Base-by-base conservation (phyloP, 495 filamentous ascomycete genomes). In the Aspergillus indologenus region DNA sequence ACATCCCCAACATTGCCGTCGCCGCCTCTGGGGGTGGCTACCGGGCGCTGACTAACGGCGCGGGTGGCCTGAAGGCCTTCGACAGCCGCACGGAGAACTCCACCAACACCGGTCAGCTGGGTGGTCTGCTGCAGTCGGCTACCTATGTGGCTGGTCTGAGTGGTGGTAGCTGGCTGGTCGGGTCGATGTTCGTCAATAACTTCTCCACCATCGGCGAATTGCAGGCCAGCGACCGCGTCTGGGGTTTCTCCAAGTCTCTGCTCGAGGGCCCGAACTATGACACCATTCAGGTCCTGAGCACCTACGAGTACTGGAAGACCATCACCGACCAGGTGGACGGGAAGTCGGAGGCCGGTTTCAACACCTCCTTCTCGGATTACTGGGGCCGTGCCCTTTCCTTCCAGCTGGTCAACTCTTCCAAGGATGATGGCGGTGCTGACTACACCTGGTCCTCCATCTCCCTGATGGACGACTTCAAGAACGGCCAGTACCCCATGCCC, bases 361-460 rank as follows among this genome's bases (percentile, higher is more conserved):
- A 91, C 50, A 83, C 78, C 42, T 87, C 87, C 7, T 76, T 96
- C 56, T 95, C 91, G 0, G 92, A 96, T 71, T 93, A 90, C 65
- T 96, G 92, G 70, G 82, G 76, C 18, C 85, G 91, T 44, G 87
- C 87, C 5, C 79, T 96, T 23, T 87, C 87, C 29, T 91, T 85
- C 65, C 92, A 97, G 69, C 79, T 97, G 52, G 81, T 97, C 67
- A 87, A 92, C 68, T 86, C 79, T 19, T 75, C 80, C 1, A 73
- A 89, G 62, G 44, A 54, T 5, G 45, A 67, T 23, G 92, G 92
- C 21, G 92, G 91, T 0, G 84, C 86, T 12, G 79, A 75, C 3
- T 90, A 88, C 64, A 97, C 92, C 20, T 96, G 85, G 76, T 94
- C 90, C 19, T 94, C 90, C 21, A 92, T 97, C 64, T 86, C 89